These are phyloP conservation scores for Adansonia madagascariensis DNA, from an alignment of 441 rosid genomes.

Conservation along the genomic window DNA sequence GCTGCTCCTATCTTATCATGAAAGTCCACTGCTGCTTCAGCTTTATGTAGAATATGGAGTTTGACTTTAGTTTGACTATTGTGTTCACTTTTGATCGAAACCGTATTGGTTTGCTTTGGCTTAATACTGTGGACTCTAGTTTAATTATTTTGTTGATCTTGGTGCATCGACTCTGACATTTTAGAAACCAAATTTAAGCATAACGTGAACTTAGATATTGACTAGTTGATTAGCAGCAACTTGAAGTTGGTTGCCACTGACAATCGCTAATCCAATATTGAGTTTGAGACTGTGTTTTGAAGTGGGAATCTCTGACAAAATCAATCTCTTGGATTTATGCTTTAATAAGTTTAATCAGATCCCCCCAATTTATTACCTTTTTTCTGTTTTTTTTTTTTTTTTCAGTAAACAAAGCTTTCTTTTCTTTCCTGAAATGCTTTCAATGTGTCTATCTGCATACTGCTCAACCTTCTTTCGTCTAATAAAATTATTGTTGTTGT, in stretches of 20 bases:
- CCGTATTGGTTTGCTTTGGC: constrained; percentile 13
- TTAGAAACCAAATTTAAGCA: not conserved
- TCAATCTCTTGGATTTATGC: not conserved
- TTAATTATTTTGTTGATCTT: constrained; percentile 6
- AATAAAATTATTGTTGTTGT: not conserved
- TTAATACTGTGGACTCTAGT: constrained; percentile 3
- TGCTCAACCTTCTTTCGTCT: not conserved
- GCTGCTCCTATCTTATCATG: constrained; percentile 1
- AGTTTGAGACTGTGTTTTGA: not conserved
- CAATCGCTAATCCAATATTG: not conserved
- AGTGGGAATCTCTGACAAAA: constrained; percentile 4
- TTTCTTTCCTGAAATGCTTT: not conserved
- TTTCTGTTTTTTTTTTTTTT: not conserved
- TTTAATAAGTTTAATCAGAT: not conserved
- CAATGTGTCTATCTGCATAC: not conserved
- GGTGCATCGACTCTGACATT: not conserved
- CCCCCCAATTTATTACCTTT: no score
- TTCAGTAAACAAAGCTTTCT: not conserved
- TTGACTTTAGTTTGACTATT: constrained; percentile 4
- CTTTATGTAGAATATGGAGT: not conserved
- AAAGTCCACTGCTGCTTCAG: constrained; percentile 6
- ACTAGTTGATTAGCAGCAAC: not conserved
- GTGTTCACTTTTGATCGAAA: constrained; percentile 19
- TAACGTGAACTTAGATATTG: not conserved
- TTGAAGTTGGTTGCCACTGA: not conserved